Percentiles rank a stretch among this genome's conserved stretches.
These are phyloP conservation scores for Fusarium tjaetaba DNA, from an alignment of 2,329 filamentous ascomycete species.

Conservation along the genomic window DNA sequence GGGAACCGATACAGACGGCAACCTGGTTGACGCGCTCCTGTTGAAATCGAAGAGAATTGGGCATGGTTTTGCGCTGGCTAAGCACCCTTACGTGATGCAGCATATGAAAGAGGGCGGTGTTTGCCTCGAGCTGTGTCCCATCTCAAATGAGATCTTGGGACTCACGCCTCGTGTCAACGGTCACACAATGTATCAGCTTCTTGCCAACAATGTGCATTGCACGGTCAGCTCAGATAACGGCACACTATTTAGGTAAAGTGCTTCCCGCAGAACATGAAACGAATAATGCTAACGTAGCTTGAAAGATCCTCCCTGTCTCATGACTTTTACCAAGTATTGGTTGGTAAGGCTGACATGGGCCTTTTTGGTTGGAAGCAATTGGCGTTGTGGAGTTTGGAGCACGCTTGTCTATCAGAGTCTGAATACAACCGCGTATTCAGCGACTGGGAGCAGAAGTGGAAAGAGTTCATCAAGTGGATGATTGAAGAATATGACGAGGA, in stretches of 20 bases:
- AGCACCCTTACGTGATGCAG: conserved; percentile 73
- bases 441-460: conserved; percentile 67
- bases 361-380: conserved; percentile 78
- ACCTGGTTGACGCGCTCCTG: conserved; percentile 74
- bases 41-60: conserved; percentile 76
- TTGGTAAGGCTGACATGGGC: conserved; percentile 73
- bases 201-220: conserved; percentile 79
- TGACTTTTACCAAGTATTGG: conserved; percentile 81
- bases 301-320: conserved; percentile 74
- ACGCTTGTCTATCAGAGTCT: conserved; percentile 61
- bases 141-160: conserved; percentile 80
- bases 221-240: conserved; percentile 81
- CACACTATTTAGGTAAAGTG: conserved; percentile 72
- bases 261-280: not conserved
- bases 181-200: conserved; percentile 73
- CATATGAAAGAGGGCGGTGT: conserved; percentile 71
- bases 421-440: conserved; percentile 51
- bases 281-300: not conserved
- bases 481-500: conserved; percentile 52
- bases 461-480: conserved; percentile 64
- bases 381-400: conserved; percentile 69
- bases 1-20: conserved; percentile 71
- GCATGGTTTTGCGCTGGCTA: conserved; percentile 75
- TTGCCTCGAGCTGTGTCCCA: conserved; percentile 80
- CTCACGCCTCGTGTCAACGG: conserved; percentile 72